phyloP scores from a whole-genome alignment of 768 basidiomycete genomes.

The Russula earlei region DNA sequence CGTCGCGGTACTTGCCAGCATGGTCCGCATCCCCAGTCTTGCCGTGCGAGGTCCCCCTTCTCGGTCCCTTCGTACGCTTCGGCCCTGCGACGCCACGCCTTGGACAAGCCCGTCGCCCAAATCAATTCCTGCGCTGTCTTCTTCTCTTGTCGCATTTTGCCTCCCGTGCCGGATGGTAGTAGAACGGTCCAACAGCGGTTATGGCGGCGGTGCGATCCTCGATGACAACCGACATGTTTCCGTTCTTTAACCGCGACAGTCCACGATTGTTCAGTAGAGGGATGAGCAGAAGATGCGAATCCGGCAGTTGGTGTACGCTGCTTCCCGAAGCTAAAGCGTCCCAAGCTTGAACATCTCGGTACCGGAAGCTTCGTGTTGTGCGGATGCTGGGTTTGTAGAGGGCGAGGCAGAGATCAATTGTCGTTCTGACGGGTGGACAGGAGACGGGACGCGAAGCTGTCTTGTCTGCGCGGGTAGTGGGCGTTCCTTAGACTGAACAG shows the following conservation, averaged over 20 bases:
- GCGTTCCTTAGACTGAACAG: constrained; percentile 16
- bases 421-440: constrained; percentile 26
- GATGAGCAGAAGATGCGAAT: constrained; percentile 55
- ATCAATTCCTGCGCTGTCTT: constrained; percentile 49
- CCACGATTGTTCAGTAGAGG: constrained; percentile 83
- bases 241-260: constrained; percentile 65
- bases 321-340: constrained; percentile 71
- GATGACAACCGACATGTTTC: constrained; percentile 57
- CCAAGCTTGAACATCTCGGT: constrained; percentile 85
- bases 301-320: constrained; percentile 65
- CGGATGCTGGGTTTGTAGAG: constrained; percentile 40
- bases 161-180: constrained; percentile 30
- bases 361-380: constrained; percentile 55
- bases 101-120: constrained; percentile 66
- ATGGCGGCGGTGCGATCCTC: constrained; percentile 60
- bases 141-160: constrained; percentile 34
- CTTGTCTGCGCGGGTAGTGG: not conserved
- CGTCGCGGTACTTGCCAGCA: constrained; percentile 45
- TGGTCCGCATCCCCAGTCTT: constrained; percentile 74
- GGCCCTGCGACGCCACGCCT: constrained; percentile 75
- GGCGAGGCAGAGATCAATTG: constrained; percentile 38
- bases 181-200: constrained; percentile 40
- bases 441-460: constrained; percentile 21
- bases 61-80: constrained; percentile 81
- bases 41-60: constrained; percentile 71